These are phyloP conservation scores for Oryza australiensis DNA, from an alignment of 176 grass and related monocot species.

Conservation along the genomic window DNA sequence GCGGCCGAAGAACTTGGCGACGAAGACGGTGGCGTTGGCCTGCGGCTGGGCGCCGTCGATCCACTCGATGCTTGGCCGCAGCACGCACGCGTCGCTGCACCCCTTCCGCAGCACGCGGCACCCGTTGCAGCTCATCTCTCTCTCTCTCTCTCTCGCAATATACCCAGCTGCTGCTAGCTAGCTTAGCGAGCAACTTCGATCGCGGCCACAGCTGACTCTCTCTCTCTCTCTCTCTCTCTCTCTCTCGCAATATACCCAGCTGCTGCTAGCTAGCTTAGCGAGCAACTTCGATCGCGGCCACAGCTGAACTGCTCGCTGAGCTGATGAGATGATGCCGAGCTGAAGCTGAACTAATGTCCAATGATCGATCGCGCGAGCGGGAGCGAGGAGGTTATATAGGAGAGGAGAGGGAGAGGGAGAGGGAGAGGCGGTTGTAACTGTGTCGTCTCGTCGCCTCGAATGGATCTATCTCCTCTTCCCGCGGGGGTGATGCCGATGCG, in stretches of 20 bases:
- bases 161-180: too few relatives aligned
- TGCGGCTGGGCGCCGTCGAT: constrained; percentile 68
- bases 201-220: too few relatives aligned
- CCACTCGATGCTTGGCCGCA: constrained; percentile 77
- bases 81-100: constrained; percentile 79
- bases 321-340: too few relatives aligned
- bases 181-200: too few relatives aligned
- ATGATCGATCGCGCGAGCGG: not conserved
- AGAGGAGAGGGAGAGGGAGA: not conserved
- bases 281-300: too few relatives aligned
- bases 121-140: constrained; percentile 80
- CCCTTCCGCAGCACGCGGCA: constrained; percentile 86
- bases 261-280: too few relatives aligned
- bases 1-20: constrained; percentile 95
- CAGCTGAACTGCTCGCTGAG: too few relatives aligned
- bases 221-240: not conserved
- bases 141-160: not conserved
- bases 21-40: constrained; percentile 89
- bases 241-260: too few relatives aligned
- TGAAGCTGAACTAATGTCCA: too few relatives aligned
- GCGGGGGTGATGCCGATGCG: too few relatives aligned
- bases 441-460: too few relatives aligned
- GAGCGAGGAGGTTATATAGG: not conserved
- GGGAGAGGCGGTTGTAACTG: constrained; percentile 9
- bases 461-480: too few relatives aligned